Conservation (phyloP, 768 basidiomycete genomes). For the Lactarius quietus region DNA sequence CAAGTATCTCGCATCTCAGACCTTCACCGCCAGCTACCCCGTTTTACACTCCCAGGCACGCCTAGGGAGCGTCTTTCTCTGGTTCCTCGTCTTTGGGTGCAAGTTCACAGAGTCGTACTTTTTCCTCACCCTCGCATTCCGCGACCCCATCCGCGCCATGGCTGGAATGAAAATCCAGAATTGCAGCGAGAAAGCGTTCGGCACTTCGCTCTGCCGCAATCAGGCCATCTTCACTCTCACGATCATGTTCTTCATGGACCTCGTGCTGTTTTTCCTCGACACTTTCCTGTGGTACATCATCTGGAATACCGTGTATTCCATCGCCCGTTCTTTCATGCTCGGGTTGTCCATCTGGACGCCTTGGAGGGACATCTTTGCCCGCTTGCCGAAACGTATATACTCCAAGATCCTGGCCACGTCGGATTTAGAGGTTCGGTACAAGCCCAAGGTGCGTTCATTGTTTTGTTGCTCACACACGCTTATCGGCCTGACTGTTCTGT, state of each 20-base stretch:
- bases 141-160: slow-evolving; percentile 92
- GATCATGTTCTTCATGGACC: slow-evolving; percentile 99
- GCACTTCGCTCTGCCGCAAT: slow-evolving; percentile 77
- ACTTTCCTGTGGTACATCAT: slow-evolving; percentile 99
- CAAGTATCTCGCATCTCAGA: slow-evolving; percentile 97
- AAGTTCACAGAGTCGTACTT: slow-evolving; percentile 98
- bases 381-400: slow-evolving; percentile 95
- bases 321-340: slow-evolving; percentile 81
- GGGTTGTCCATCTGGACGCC: slow-evolving; percentile 99
- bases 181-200: slow-evolving; percentile 85
- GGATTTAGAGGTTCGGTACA: slow-evolving; percentile 98
- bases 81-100: slow-evolving; percentile 93
- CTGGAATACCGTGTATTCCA: slow-evolving; percentile 95
- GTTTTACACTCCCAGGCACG: slow-evolving; percentile 58
- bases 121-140: slow-evolving; percentile 94
- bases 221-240: slow-evolving; percentile 94
- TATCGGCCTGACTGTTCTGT: background rate
- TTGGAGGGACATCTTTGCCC: slow-evolving; percentile 96
- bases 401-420: slow-evolving; percentile 89
- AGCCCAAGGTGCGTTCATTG: slow-evolving; percentile 78
- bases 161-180: slow-evolving; percentile 93
- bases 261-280: slow-evolving; percentile 96
- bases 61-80: slow-evolving; percentile 75
- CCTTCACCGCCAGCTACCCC: slow-evolving; percentile 96
- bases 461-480: background rate